Evolutionary conservation across 116 monocot species (phyloP), one percentile per base, ranked within the genome.

Genomic region (Cymodocea nodosa): DNA sequence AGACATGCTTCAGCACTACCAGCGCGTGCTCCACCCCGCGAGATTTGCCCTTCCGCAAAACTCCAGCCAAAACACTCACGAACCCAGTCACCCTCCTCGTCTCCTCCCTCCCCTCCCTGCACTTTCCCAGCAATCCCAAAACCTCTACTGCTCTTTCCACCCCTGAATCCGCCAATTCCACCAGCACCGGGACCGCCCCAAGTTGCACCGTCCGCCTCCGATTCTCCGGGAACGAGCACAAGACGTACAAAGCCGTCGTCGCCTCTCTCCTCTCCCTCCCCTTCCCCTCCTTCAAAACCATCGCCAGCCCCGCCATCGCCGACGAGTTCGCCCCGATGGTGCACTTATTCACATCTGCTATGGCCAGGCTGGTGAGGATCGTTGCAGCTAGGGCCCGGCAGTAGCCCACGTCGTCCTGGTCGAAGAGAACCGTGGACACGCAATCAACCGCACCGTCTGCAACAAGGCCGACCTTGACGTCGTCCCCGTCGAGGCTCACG

Each of bases 291-390:
- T 50, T 66, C 53, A 89, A 72, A 18, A 84, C 66, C 50, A 59
- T 51, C 22, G 77, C 71, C 30, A 94, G 76, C 25, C 68, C 66
- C 23, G 70, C 44, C 30, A 94, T 80, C 12, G 80, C 89, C 18
- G 63, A 61, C 13, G 94, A 82, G 67, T 89, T 84, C 35, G 86
- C 86, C 44, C 89, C 94, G 57, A 94, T 86, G 11, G 86, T 80
- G 60, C 80, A 79, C 82, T 94, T 94, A 68, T 94, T 94, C 60
- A 94, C 94, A 44, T 94, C 89, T 2, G 86, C 89, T 35, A 80
- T 59, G 14, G 89, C 79, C 44, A 94, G 83, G 73, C 94, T 94
- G 51, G 94, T 94, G 36, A 94, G 66, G 6, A 66, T 65, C 6
- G 93, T 93, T 25, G 86, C 83, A 1, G 93, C 93, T 20, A 89